Conservation (phyloP, 371 early-diverging fungal species). For the Capillidium heterosporum region DNA sequence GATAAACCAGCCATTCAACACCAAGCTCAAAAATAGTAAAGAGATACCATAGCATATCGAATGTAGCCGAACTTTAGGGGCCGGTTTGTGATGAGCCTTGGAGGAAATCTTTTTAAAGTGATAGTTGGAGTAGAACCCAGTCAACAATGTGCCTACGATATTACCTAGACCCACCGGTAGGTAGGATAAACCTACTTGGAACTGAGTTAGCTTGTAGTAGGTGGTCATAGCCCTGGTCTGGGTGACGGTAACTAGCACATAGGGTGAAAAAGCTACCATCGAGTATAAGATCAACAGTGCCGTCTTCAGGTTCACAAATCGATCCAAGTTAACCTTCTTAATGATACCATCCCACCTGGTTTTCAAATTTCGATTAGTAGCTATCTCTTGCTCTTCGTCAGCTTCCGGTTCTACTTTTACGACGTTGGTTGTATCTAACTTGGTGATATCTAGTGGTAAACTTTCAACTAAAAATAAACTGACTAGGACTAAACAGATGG, state of each 20-base stretch:
- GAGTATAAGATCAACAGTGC: constrained; percentile 25
- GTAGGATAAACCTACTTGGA: constrained; percentile 22
- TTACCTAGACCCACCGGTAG: constrained; percentile 24
- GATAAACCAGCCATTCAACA: constrained; percentile 23
- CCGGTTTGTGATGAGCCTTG: not conserved
- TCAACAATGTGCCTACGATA: constrained; percentile 20
- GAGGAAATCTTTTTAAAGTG: constrained; percentile 2
- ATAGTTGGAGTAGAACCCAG: constrained; percentile 20
- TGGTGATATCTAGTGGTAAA: constrained; percentile 16
- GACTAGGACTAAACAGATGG: constrained; percentile 13
- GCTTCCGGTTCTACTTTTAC: not conserved
- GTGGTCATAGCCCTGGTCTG: constrained; percentile 15
- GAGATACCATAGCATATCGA: constrained; percentile 22
- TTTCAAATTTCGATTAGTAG: constrained; percentile 12
- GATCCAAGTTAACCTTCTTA: constrained; percentile 8
- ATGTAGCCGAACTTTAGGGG: constrained; percentile 16
- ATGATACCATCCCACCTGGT: not conserved
- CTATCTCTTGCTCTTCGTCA: not conserved
- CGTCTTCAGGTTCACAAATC: constrained; percentile 21
- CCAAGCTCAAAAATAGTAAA: constrained; percentile 15
- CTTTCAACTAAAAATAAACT: constrained; percentile 49
- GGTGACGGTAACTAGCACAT: constrained; percentile 23
- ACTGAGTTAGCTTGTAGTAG: constrained; percentile 16
- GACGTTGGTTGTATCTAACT: not conserved
- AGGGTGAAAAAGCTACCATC: constrained; percentile 27